phyloP scores from a whole-genome alignment of 768 basidiomycete genomes.

The Gymnopilus dilepis region DNA sequence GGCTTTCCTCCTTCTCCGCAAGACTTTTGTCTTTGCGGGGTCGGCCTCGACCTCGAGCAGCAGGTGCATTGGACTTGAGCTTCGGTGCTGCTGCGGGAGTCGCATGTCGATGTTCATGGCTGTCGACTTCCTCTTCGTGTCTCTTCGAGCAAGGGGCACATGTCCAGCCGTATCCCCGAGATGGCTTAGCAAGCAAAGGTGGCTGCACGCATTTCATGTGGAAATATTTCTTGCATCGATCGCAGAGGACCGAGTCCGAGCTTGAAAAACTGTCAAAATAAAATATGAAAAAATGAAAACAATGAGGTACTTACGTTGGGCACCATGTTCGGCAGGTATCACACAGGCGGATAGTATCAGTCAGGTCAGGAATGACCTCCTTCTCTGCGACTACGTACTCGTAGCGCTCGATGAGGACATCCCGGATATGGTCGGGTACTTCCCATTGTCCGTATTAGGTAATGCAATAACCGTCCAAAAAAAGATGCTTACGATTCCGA shows the following conservation, averaged over 20 bases:
- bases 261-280: constrained; percentile 42
- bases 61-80: constrained; percentile 73
- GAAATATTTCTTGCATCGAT: constrained; percentile 90
- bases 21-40: constrained; percentile 77
- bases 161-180: constrained; percentile 96
- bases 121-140: constrained; percentile 86
- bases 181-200: constrained; percentile 88
- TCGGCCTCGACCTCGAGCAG: constrained; percentile 73
- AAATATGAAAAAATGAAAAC: constrained; percentile 20
- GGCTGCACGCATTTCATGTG: constrained; percentile 96
- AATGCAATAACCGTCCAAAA: constrained; percentile 22
- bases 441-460: constrained; percentile 26
- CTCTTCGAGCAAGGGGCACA: constrained; percentile 90
- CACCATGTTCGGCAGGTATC: constrained; percentile 90
- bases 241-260: constrained; percentile 86
- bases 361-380: constrained; percentile 89
- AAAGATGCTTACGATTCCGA: constrained; percentile 76
- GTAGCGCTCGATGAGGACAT: constrained; percentile 79
- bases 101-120: constrained; percentile 67
- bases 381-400: constrained; percentile 97
- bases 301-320: constrained; percentile 63
- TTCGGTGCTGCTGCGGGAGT: constrained; percentile 51
- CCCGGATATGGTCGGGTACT: constrained; percentile 86
- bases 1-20: constrained; percentile 78
- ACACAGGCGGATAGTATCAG: constrained; percentile 85